Percentiles rank a stretch among this genome's conserved stretches.
These are phyloP conservation scores for Saccharomycopsis sp. DNA, from an alignment of 805 yeast species.

Conservation along the genomic window DNA sequence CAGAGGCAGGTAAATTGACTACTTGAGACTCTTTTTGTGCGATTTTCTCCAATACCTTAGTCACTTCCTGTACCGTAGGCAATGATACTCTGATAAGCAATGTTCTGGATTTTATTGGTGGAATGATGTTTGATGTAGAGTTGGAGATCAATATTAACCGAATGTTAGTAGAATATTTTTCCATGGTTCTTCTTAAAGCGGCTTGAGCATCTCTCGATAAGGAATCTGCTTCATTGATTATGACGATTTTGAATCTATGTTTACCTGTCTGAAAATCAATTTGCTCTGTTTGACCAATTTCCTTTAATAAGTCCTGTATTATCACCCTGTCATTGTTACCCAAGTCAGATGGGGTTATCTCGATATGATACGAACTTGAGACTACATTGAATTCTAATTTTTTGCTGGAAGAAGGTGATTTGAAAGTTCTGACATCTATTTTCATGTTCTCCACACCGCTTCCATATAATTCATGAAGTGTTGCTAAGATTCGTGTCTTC, in stretches of 20 bases:
- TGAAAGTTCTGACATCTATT: conserved; percentile 83
- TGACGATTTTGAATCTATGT: conserved; percentile 67
- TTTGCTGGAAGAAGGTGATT: conserved; percentile 58
- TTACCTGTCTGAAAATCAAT: conserved; percentile 62
- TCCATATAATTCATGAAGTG: conserved; percentile 77
- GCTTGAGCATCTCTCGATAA: conserved; percentile 92
- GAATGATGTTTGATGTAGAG: conserved; percentile 84
- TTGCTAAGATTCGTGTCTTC: conserved; percentile 82
- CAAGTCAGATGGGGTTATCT: conserved; percentile 94
- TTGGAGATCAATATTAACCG: conserved; percentile 81
- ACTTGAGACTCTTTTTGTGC: conserved; percentile 47
- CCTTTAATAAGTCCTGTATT: conserved; percentile 88
- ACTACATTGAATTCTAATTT: conserved; percentile 89
- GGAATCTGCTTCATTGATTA: conserved; percentile 88
- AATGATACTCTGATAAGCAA: conserved; percentile 81
- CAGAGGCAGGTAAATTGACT: conserved; percentile 31
- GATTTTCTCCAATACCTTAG: conserved; percentile 46
- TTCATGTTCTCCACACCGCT: conserved; percentile 74
- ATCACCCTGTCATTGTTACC: conserved; percentile 94
- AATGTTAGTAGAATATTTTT: conserved; percentile 82
- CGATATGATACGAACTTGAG: conserved; percentile 86
- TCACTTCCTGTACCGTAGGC: conserved; percentile 59
- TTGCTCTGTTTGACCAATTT: conserved; percentile 91
- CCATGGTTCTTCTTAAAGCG: conserved; percentile 93
- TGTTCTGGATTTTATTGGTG: conserved; percentile 93